Percentiles rank a stretch among this genome's conserved stretches.
These are phyloP conservation scores for Nicotiana undulata DNA, from an alignment of 257 asterid genomes.

Conservation along the genomic window DNA sequence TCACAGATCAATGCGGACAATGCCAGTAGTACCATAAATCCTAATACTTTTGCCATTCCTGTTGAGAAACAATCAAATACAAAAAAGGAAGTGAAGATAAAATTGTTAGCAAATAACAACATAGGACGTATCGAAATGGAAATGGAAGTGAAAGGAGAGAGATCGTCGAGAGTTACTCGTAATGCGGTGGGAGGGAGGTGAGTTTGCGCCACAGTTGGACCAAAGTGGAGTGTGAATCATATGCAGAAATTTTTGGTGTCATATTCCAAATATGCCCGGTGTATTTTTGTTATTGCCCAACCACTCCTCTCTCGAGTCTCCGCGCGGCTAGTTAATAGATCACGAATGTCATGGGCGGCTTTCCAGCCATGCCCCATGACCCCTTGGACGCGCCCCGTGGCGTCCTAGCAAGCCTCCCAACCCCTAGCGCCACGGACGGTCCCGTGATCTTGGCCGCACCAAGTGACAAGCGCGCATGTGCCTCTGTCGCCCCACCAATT, in stretches of 20 bases:
- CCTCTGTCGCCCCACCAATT: too few relatives aligned
- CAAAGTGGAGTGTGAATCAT: not conserved
- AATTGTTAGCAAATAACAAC: not conserved
- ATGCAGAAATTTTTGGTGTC: not conserved
- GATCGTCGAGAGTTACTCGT: not conserved
- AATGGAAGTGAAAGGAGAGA: too few relatives aligned
- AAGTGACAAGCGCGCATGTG: too few relatives aligned
- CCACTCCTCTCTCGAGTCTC: too few relatives aligned
- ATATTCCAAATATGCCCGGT: not conserved
- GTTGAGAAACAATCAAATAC: not conserved
- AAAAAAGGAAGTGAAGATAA: not conserved
- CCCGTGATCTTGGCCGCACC: too few relatives aligned
- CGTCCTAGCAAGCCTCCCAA: too few relatives aligned
- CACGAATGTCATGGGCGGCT: too few relatives aligned
- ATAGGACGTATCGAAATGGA: not conserved
- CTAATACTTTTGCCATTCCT: conserved; percentile 50
- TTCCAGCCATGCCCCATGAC: too few relatives aligned
- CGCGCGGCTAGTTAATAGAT: too few relatives aligned
- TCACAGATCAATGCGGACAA: conserved; percentile 42
- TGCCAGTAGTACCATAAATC: conserved; percentile 40
- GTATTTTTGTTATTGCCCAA: not conserved
- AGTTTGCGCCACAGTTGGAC: not conserved
- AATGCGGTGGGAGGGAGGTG: not conserved
- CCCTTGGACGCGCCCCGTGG: too few relatives aligned
- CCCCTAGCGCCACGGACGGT: too few relatives aligned